Evolutionary conservation across 371 early-diverging fungal species (phyloP), one percentile per base, ranked within the genome.

Genomic region (Rhizopus delemar): DNA sequence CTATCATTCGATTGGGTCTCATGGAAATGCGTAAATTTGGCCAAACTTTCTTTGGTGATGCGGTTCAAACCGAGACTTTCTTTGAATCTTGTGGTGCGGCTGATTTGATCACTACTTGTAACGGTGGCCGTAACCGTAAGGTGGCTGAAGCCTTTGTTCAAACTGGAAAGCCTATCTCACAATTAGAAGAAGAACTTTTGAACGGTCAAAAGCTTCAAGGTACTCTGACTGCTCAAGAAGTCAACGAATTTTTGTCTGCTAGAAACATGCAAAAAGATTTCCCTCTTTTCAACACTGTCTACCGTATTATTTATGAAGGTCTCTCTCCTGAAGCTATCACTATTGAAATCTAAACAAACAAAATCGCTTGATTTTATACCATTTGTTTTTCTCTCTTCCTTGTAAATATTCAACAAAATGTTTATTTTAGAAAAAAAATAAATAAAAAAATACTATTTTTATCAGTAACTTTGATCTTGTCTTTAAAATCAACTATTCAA

Each of bases 161-260:
- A 45, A 92, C 92, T 31, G 93, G 92, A 50, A 92, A 92, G 76
- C 78, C 91, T 22, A 89, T 97, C 70, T 88, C 89, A 34, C 85
- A 84, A 62, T 83, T 97, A 8, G 97, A 98, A 68, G 60, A 79
- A 53, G 93, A 94, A 65, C 73, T 93, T 72, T 85, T 98, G 61
- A 92, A 93, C 65, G 97, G 97, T 33, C 97, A 97, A 67, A 97
- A 98, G 78, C 82, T 99, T 48, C 99, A 99, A 77, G 99, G 99
- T 54, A 92, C 96, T 15, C 73, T 90, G 41, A 97, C 99, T 0
- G 90, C 94, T 29, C 78, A 89, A 71, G 96, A 97, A 74, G 89
- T 98, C 46, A 79, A 93, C 69, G 75, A 87, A 62, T 93, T 94
- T 68, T 77, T 98, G 56, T 70, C 74, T 46, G 77, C 77, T 46